Conservation (phyloP, 1,284 basidiomycete species). For the Apiotrichum siamense region DNA sequence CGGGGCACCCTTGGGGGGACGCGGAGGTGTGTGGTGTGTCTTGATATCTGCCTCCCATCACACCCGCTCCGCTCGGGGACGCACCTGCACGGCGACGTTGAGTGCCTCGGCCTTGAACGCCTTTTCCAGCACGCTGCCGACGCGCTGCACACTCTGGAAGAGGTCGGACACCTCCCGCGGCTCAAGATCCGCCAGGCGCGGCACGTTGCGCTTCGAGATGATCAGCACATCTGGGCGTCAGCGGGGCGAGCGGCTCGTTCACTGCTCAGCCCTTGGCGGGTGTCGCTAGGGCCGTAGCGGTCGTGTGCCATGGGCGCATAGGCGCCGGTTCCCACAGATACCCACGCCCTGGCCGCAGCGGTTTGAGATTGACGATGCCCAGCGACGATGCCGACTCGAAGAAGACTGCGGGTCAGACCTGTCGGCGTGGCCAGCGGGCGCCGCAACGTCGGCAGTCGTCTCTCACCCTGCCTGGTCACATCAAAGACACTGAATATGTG, state of each 20-base stretch:
- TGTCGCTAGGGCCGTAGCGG: too few species aligned
- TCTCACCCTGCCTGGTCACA: slow-evolving; percentile 61
- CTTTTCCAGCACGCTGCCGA: slow-evolving; percentile 45
- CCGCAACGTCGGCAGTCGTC: too few species aligned
- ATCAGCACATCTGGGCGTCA: slow-evolving; percentile 71
- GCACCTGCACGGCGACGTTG: slow-evolving; percentile 75
- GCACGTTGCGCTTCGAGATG: slow-evolving; percentile 67
- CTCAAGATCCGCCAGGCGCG: slow-evolving; percentile 66
- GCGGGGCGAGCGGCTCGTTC: neutral
- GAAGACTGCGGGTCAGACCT: slow-evolving; percentile 55
- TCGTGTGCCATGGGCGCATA: too few species aligned
- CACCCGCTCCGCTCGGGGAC: slow-evolving; percentile 6
- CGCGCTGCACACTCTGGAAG: slow-evolving; percentile 63
- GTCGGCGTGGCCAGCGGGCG: too few species aligned
- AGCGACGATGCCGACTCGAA: slow-evolving; percentile 63
- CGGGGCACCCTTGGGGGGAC: neutral
- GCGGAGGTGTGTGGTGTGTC: neutral
- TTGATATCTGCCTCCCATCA: too few species aligned
- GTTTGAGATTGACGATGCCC: slow-evolving; percentile 88
- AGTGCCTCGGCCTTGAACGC: slow-evolving; percentile 53
- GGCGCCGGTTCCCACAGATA: too few species aligned
- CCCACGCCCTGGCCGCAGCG: slow-evolving; percentile 85
- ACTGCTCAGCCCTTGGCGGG: too few species aligned
- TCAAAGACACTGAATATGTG: slow-evolving; percentile 73
- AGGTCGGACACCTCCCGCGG: slow-evolving; percentile 67